These are phyloP conservation scores for Boletus rubropictus DNA, from an alignment of 768 basidiomycete species.

Conservation along the genomic window DNA sequence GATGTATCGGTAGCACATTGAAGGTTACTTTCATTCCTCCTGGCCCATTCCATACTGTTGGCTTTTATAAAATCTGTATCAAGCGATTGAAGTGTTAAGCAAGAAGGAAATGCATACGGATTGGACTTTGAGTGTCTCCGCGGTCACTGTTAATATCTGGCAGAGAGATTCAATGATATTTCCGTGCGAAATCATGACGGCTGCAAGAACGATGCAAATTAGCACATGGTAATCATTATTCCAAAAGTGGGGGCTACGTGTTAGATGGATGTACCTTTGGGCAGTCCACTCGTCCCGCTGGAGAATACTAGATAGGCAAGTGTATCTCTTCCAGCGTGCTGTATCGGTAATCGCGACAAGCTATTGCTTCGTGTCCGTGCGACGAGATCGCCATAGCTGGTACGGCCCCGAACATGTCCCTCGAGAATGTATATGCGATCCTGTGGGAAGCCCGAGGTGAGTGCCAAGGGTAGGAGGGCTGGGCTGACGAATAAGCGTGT, in stretches of 20 bases:
- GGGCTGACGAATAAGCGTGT: conserved; percentile 53
- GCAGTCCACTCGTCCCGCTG: conserved; percentile 71
- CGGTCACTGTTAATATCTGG: conserved; percentile 33
- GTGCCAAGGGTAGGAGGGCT: conserved; percentile 37
- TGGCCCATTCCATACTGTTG: conserved; percentile 35
- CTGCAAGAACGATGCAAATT: conserved; percentile 30
- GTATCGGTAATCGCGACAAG: conserved; percentile 38
- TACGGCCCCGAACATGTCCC: conserved; percentile 37
- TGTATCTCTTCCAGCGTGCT: conserved; percentile 44
- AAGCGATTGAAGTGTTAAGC: background rate
- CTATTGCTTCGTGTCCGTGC: conserved; percentile 32
- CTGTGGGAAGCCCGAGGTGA: conserved; percentile 33
- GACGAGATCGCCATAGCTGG: conserved; percentile 43
- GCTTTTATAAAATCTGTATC: conserved; percentile 24
- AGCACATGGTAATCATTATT: background rate
- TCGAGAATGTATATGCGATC: conserved; percentile 46
- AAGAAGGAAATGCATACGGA: conserved; percentile 30
- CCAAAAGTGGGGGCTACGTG: background rate
- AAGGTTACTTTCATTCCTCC: conserved; percentile 45
- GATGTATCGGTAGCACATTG: conserved; percentile 63
- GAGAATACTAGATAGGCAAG: conserved; percentile 71
- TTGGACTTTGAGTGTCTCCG: conserved; percentile 32
- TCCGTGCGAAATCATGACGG: conserved; percentile 69
- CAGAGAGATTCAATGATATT: conserved; percentile 46
- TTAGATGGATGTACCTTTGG: conserved; percentile 50